Conservation (phyloP, 345 rosid species). For the Salix viminalis region DNA sequence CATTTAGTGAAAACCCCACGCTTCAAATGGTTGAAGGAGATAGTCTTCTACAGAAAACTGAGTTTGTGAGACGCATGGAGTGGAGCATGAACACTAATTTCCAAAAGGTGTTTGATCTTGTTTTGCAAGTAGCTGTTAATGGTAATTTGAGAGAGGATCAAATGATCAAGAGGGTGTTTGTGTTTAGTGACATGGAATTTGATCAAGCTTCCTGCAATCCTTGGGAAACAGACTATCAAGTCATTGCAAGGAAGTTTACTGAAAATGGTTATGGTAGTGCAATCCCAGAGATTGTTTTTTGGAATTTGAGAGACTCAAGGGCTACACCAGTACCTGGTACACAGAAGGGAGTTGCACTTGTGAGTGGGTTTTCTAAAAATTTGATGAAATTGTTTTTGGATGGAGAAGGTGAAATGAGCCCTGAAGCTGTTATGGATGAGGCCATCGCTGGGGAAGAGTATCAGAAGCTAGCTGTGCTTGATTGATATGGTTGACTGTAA, state of each 20-base stretch:
- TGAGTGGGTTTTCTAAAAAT: constrained; percentile 67
- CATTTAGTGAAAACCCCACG: constrained; percentile 42
- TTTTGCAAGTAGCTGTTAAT: constrained; percentile 43
- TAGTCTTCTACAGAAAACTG: constrained; percentile 26
- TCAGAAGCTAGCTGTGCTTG: constrained; percentile 34
- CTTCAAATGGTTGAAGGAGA: constrained; percentile 41
- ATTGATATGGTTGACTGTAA: constrained; percentile 17
- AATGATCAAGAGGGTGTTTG: constrained; percentile 56
- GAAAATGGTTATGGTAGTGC: constrained; percentile 45
- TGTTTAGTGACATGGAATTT: constrained; percentile 75
- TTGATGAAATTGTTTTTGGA: constrained; percentile 50
- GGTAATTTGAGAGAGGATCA: constrained; percentile 43
- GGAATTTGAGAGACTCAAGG: constrained; percentile 57
- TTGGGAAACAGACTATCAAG: constrained; percentile 55
- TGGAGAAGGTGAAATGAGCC: constrained; percentile 34
- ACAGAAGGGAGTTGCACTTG: constrained; percentile 52
- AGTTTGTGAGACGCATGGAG: constrained; percentile 32
- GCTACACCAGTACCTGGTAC: constrained; percentile 40
- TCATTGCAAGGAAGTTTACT: constrained; percentile 36
- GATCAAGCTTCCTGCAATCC: constrained; percentile 35
- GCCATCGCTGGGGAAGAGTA: constrained; percentile 47
- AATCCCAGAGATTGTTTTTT: constrained; percentile 55
- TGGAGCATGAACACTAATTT: constrained; percentile 46
- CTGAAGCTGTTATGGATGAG: constrained; percentile 35
- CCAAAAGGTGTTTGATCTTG: constrained; percentile 48